Evolutionary conservation across 805 yeast species (phyloP).

Genomic region (Wickerhamiella hasegawae): DNA sequence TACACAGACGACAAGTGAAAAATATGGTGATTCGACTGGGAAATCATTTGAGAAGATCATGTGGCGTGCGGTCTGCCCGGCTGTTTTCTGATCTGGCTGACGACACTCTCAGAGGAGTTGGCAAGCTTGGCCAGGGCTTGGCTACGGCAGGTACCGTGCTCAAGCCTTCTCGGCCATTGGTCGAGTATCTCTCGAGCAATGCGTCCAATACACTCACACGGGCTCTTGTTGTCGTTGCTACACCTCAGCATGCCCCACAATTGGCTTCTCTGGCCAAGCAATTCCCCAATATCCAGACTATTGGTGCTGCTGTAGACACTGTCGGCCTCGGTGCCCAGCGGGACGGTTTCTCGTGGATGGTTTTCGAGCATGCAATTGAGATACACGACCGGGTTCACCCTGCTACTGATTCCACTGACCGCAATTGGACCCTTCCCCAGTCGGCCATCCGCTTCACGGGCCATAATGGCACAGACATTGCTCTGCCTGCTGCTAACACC

Average conservation of each 20-base stretch:
- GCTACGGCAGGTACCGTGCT: conserved; percentile 18
- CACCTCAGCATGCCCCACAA: conserved; percentile 22
- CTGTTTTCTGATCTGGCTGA: conserved; percentile 9
- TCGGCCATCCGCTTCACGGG: conserved; percentile 3
- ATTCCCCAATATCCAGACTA: conserved; percentile 14
- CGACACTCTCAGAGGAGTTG: background rate
- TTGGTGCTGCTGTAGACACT: conserved; percentile 18
- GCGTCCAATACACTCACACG: conserved; percentile 11
- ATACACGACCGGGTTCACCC: conserved; percentile 11
- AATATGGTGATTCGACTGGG: too few relatives aligned
- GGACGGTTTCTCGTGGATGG: conserved; percentile 17
- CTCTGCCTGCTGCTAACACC: conserved; percentile 21
- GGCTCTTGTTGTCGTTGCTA: conserved; percentile 19
- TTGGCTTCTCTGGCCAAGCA: conserved; percentile 9
- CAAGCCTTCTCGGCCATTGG: conserved; percentile 12
- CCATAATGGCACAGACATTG: conserved; percentile 8
- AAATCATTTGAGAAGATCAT: too few relatives aligned
- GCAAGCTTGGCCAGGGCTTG: background rate
- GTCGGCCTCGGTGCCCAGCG: conserved; percentile 21
- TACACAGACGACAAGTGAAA: too few relatives aligned
- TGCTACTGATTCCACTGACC: conserved; percentile 1
- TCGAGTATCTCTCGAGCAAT: conserved; percentile 10
- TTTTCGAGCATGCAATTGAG: conserved; percentile 8
- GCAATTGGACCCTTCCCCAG: conserved; percentile 11
- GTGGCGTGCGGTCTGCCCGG: too few relatives aligned